Evolutionary conservation across 23 red algal species (phyloP), one percentile per base, ranked within the genome.

Genomic region (Porphyridium purpureum): DNA sequence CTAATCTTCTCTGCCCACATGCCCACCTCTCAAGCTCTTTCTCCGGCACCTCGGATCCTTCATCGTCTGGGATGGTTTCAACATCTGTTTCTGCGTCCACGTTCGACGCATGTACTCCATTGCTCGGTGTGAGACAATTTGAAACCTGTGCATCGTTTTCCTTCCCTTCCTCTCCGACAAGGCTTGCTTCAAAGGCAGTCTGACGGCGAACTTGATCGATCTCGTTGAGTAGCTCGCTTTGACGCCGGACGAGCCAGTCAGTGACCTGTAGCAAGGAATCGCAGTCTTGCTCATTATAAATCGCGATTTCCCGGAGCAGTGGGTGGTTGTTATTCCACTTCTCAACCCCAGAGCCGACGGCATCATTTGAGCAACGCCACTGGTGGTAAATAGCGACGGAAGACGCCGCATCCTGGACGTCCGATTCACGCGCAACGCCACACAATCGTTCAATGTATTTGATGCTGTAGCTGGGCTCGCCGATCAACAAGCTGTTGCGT

Each of bases 301-400:
- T 24, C 25, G 15, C 38, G 28, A 85, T 85, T 46, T 74, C 29
- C 21, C 24, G 2, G 29, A 85, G 51, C 50, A 58, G 61, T 0
- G 40, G 57, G 27, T 72, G 44, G 19, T 44, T 44, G 11, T 17
- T 44, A 11, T 17, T 44, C 28, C 5, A 7, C 2, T 47, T 11
- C 25, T 57, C 36, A 1, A 2, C 24, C 22, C 48, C 49, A 9
- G 64, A 59, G 4, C 29, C 48, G 49, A 54, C 48, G 7, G 31
- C 52, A 24, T 72, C 33, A 9, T 54, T 26, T 31, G 68, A 64
- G 24, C 69, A 32, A 24, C 80, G 56, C 69, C 69, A 85, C 6
- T 76, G 64, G 54, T 85, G 50, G 68, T 85, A 85, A 58, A 85
- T 66, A 9, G 46, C 80, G 5, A 85, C 80, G 5, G 80, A 85